Percentiles rank a stretch among this genome's conserved stretches.
phyloP scores from a whole-genome alignment of 1,139 yeast species.

The Geotrichum reessii region DNA sequence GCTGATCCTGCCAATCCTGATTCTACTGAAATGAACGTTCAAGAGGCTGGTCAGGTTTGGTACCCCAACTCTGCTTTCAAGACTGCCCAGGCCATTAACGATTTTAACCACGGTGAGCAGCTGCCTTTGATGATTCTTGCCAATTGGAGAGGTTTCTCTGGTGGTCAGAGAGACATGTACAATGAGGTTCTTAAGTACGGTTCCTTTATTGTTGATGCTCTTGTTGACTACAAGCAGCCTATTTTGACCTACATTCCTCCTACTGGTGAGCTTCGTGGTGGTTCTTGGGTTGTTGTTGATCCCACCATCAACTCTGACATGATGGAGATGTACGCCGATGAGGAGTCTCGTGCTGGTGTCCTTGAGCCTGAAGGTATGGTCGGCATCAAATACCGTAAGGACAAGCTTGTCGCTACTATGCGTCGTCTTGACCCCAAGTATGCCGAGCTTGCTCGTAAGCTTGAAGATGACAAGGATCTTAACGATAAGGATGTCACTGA shows the following conservation, averaged over 20 bases:
- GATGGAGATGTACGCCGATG: conserved; percentile 99
- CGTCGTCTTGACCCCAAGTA: conserved; percentile 77
- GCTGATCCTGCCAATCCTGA: conserved; percentile 98
- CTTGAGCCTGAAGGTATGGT: conserved; percentile 99
- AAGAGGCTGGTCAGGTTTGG: conserved; percentile 99
- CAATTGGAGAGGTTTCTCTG: conserved; percentile 99
- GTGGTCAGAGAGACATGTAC: conserved; percentile 99
- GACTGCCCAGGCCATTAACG: conserved; percentile 97
- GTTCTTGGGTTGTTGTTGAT: conserved; percentile 99
- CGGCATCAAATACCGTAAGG: conserved; percentile 94
- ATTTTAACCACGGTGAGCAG: conserved; percentile 96
- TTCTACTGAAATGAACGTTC: conserved; percentile 78
- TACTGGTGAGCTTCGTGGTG: conserved; percentile 97
- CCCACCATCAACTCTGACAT: conserved; percentile 93
- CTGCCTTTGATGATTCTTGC: conserved; percentile 95
- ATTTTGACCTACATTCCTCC: conserved; percentile 96
- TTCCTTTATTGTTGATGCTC: conserved; percentile 91
- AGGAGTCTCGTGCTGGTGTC: conserved; percentile 95
- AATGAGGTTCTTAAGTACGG: conserved; percentile 96
- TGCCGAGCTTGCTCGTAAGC: conserved; percentile 59
- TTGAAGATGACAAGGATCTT: conserved; percentile 43
- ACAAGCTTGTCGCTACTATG: conserved; percentile 84
- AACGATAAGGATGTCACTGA: conserved; percentile 61
- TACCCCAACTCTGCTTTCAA: conserved; percentile 98
- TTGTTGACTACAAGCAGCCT: conserved; percentile 94